A percentile compares a stretch with the other conserved stretches of the same genome.
These are phyloP conservation scores for Paecilomyces variotii DNA, from an alignment of 2,329 filamentous ascomycete genomes.

Conservation along the genomic window DNA sequence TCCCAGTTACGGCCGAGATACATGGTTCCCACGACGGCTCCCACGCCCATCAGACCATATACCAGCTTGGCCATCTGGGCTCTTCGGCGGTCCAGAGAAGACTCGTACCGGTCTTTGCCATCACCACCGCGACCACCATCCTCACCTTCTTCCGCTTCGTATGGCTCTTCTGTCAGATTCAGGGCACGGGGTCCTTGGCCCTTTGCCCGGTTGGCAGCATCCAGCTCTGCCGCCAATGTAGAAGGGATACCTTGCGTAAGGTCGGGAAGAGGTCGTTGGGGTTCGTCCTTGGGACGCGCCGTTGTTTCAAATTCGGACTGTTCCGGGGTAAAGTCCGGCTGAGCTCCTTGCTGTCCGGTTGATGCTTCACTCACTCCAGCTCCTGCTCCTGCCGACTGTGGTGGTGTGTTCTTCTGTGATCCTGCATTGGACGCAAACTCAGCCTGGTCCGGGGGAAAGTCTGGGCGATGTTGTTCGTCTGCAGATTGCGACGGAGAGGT, in stretches of 20 bases:
- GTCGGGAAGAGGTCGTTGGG: constrained; percentile 70
- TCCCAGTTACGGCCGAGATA: constrained; percentile 90
- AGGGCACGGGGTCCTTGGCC: constrained; percentile 28
- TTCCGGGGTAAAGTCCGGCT: constrained; percentile 16
- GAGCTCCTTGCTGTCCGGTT: background rate
- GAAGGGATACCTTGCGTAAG: constrained; percentile 92
- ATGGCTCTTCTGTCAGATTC: constrained; percentile 48
- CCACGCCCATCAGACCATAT: constrained; percentile 54
- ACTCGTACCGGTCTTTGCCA: constrained; percentile 75
- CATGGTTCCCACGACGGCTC: constrained; percentile 50
- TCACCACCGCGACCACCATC: constrained; percentile 50
- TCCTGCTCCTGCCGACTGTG: constrained; percentile 18
- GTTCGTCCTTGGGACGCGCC: constrained; percentile 19
- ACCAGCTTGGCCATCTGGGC: constrained; percentile 68
- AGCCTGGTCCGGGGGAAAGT: constrained; percentile 27
- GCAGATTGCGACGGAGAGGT: constrained; percentile 2
- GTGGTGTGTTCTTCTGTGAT: constrained; percentile 21
- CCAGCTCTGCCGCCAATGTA: constrained; percentile 71
- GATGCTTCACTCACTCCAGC: constrained; percentile 13
- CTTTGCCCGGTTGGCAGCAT: constrained; percentile 34
- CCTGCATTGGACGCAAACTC: constrained; percentile 30
- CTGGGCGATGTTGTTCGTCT: constrained; percentile 9
- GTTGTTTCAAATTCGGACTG: constrained; percentile 33
- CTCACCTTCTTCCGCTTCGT: constrained; percentile 36
- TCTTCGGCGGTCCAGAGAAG: constrained; percentile 77